These are phyloP conservation scores for Phytophthora colocasiae DNA, from an alignment of 352 stramenopile genomes.

Conservation along the genomic window DNA sequence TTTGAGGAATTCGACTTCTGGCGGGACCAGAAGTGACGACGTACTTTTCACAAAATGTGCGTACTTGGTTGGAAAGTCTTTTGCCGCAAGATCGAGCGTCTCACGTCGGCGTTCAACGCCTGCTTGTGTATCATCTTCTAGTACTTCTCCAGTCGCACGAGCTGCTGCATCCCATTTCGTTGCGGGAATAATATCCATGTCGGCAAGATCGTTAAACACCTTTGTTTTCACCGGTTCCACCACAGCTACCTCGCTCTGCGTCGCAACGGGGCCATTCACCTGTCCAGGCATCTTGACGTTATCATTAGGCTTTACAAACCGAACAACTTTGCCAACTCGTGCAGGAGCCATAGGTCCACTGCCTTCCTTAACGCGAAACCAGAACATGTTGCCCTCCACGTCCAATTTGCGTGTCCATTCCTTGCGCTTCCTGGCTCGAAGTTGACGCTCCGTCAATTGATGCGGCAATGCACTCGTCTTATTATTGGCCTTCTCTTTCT, in stretches of 20 bases:
- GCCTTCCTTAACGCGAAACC: slow-evolving; percentile 47
- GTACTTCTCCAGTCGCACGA: slow-evolving; percentile 38
- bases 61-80: slow-evolving; percentile 62
- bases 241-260: slow-evolving; percentile 40
- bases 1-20: slow-evolving; percentile 56
- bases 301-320: slow-evolving; percentile 36
- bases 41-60: slow-evolving; percentile 56
- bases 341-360: slow-evolving; percentile 17
- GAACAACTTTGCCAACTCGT: slow-evolving; percentile 39
- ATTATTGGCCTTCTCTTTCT: slow-evolving; percentile 12
- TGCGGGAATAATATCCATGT: slow-evolving; percentile 49
- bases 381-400: slow-evolving; percentile 62
- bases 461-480: slow-evolving; percentile 6
- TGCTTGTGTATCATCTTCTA: slow-evolving; percentile 35
- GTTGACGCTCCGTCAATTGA: slow-evolving; percentile 42
- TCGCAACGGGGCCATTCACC: slow-evolving; percentile 19
- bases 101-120: slow-evolving; percentile 45
- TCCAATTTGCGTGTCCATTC: slow-evolving; percentile 68
- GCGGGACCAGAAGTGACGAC: slow-evolving; percentile 43
- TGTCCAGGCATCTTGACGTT: slow-evolving; percentile 42
- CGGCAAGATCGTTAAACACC: slow-evolving; percentile 38
- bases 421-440: slow-evolving; percentile 53
- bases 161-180: slow-evolving; percentile 43
- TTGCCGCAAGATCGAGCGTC: slow-evolving; percentile 33
- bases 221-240: slow-evolving; percentile 40